Evolutionary conservation across 2,329 filamentous ascomycete genomes (phyloP).

Genomic region (Venturia nashicola): DNA sequence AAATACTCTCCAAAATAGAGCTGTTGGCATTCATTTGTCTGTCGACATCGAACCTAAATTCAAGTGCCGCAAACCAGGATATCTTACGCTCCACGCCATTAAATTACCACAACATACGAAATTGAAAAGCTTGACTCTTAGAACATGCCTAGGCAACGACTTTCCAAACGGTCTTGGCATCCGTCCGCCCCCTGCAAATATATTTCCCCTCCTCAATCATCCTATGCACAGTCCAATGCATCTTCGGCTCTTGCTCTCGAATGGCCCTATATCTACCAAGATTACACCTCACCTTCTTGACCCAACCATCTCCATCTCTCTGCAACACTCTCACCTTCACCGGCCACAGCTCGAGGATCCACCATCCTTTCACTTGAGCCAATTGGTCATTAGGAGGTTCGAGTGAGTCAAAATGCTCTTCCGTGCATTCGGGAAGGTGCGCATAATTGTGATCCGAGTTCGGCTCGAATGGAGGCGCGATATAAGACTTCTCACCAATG

Average conservation of each 20-base stretch:
- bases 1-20: too few relatives aligned
- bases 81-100: neutral
- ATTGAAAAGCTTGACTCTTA: neutral
- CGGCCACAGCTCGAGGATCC: slow-evolving; percentile 32
- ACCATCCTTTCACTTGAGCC: slow-evolving; percentile 26
- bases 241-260: slow-evolving; percentile 24
- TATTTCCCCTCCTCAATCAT: slow-evolving; percentile 25
- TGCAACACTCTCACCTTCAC: slow-evolving; percentile 26
- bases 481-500: slow-evolving; percentile 1
- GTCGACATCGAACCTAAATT: too few relatives aligned
- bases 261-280: slow-evolving; percentile 26
- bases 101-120: neutral
- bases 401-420: slow-evolving; percentile 32
- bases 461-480: neutral
- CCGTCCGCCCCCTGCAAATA: neutral
- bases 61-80: too few relatives aligned
- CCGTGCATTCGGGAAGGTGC: slow-evolving; percentile 27
- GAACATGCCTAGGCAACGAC: slow-evolving; percentile 13
- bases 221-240: slow-evolving; percentile 26
- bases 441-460: slow-evolving; percentile 11
- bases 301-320: slow-evolving; percentile 22
- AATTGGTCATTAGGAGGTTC: slow-evolving; percentile 30
- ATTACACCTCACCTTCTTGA: slow-evolving; percentile 27
- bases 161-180: slow-evolving; percentile 19
- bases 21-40: too few relatives aligned